Evolutionary conservation across 75 land plant genomes (phyloP).

Genomic region (Chamaecyparis obtusa): DNA sequence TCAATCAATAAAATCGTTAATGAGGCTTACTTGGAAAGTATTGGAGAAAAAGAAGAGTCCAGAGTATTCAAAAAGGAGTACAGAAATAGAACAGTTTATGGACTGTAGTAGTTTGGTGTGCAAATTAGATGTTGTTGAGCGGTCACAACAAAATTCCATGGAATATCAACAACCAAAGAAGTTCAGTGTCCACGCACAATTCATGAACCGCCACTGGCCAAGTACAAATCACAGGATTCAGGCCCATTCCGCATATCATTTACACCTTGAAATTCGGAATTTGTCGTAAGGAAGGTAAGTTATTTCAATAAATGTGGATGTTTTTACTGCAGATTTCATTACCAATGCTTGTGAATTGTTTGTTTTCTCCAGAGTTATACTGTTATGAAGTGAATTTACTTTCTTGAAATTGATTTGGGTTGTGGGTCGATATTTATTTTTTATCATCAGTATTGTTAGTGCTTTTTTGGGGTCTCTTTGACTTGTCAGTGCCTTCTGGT

Average conservation of each 20-base stretch:
- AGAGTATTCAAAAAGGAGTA: too few species aligned
- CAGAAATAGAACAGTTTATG: not conserved
- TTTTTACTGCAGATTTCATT: not conserved
- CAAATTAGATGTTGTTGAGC: not conserved
- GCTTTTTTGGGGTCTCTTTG: too few species aligned
- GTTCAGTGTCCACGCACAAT: not conserved
- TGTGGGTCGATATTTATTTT: not conserved
- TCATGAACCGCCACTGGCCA: not conserved
- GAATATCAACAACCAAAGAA: not conserved
- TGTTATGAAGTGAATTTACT: not conserved
- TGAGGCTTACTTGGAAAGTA: too few species aligned
- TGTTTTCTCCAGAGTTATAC: not conserved
- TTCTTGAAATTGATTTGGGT: not conserved
- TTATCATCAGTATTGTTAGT: not conserved
- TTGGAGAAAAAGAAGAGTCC: too few species aligned
- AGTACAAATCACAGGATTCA: not conserved
- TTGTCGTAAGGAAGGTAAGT: not conserved
- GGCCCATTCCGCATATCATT: not conserved
- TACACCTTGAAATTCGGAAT: not conserved
- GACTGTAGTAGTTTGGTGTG: not conserved
- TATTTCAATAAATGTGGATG: not conserved
- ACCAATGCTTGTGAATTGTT: not conserved
- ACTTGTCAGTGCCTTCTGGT: too few species aligned
- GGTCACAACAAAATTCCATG: not conserved
- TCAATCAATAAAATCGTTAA: too few species aligned